Percentiles rank a stretch among this genome's conserved stretches.
Evolutionary conservation across 768 basidiomycete genomes (phyloP).

Genomic region (Austroboletus festivus): DNA sequence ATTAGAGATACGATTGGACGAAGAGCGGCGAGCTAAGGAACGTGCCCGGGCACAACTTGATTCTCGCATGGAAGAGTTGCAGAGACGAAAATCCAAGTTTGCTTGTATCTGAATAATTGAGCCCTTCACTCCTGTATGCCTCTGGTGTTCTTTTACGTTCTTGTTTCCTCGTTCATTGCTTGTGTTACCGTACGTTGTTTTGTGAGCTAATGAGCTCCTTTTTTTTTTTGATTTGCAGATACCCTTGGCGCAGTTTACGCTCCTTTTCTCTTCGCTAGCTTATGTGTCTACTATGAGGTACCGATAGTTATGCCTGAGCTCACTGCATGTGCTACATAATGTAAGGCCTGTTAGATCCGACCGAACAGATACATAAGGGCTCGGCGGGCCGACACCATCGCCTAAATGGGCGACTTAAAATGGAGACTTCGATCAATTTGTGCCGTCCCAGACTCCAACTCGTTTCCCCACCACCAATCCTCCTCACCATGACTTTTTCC

Average conservation of each 20-base stretch:
- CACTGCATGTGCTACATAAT: constrained; percentile 25
- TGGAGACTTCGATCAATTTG: constrained; percentile 13
- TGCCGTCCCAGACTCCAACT: constrained; percentile 7
- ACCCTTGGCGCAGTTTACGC: constrained; percentile 22
- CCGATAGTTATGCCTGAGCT: constrained; percentile 20
- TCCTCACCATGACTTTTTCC: constrained; percentile 26
- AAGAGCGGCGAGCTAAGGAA: constrained; percentile 87
- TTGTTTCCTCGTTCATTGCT: constrained; percentile 21
- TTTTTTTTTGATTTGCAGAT: constrained; percentile 30
- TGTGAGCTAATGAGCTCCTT: constrained; percentile 23
- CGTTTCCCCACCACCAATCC: constrained; percentile 9
- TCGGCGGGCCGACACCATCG: constrained; percentile 6
- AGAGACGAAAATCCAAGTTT: constrained; percentile 87
- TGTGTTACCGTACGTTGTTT: constrained; percentile 30
- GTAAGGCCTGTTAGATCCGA: constrained; percentile 17
- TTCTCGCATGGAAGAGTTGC: constrained; percentile 80
- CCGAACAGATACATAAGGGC: constrained; percentile 1
- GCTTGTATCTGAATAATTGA: constrained; percentile 64
- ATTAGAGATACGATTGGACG: constrained; percentile 76
- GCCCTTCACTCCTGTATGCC: constrained; percentile 5
- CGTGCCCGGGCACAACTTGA: constrained; percentile 85
- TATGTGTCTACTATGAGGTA: constrained; percentile 35
- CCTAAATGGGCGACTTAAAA: constrained; percentile 17
- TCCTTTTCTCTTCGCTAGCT: constrained; percentile 27
- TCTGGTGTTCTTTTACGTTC: constrained; percentile 7